phyloP scores from a whole-genome alignment of 352 stramenopile genomes.

The Phytophthora kernoviae region DNA sequence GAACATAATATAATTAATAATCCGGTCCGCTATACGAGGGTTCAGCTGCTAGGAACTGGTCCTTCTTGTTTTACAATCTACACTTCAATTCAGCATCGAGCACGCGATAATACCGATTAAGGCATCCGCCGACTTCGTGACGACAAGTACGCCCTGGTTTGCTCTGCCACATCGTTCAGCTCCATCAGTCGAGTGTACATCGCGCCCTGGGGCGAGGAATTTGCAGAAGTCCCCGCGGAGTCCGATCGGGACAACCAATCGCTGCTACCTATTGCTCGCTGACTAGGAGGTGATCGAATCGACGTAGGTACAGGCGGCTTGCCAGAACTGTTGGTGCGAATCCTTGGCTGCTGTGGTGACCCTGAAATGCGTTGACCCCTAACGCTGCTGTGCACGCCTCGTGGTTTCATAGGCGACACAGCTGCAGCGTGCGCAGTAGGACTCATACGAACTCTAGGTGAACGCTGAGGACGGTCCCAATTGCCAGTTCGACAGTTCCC shows the following conservation, averaged over 20 bases:
- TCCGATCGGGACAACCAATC: slow-evolving; percentile 22
- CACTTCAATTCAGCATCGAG: not conserved
- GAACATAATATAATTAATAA: slow-evolving; percentile 14
- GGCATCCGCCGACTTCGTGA: slow-evolving; percentile 23
- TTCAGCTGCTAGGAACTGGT: too few species aligned
- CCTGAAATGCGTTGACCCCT: slow-evolving; percentile 1
- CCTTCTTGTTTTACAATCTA: too few species aligned
- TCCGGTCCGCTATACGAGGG: not conserved
- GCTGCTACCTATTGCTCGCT: slow-evolving; percentile 3
- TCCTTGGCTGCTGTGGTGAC: not conserved
- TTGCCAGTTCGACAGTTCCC: slow-evolving; percentile 24
- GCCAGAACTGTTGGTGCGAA: slow-evolving; percentile 13
- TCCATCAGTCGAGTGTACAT: slow-evolving; percentile 47
- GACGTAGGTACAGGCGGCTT: slow-evolving; percentile 20
- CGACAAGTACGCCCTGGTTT: slow-evolving; percentile 40
- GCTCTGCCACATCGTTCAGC: slow-evolving; percentile 51
- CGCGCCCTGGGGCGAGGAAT: slow-evolving; percentile 16
- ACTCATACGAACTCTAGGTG: slow-evolving; percentile 3
- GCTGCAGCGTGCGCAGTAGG: slow-evolving; percentile 1
- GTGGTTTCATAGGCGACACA: slow-evolving; percentile 9
- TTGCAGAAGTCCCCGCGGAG: slow-evolving; percentile 10
- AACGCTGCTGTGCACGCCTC: slow-evolving; percentile 11
- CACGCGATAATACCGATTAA: slow-evolving; percentile 1
- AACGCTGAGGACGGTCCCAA: slow-evolving; percentile 10
- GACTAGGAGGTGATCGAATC: slow-evolving; percentile 9